These are phyloP conservation scores for Cudoniella acicularis DNA, from an alignment of 495 filamentous ascomycete genomes.

Conservation along the genomic window DNA sequence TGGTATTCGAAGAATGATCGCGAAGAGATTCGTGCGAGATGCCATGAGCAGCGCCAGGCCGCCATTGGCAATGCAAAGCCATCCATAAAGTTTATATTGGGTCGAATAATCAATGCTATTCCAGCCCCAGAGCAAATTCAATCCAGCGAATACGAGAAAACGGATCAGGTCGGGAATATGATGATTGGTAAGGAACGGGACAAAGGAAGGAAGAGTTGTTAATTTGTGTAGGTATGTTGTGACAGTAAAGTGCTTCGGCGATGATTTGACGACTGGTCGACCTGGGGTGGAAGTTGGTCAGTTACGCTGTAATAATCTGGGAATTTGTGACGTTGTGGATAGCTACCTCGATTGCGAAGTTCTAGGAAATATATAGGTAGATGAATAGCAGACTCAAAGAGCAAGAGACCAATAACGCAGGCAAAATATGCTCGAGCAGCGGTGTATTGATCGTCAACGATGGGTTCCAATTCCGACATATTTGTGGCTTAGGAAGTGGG, in stretches of 20 bases:
- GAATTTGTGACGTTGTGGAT: not conserved
- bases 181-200: conserved; percentile 23
- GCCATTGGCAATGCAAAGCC: conserved; percentile 19
- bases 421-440: conserved; percentile 16
- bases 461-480: conserved; percentile 1
- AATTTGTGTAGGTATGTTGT: conserved; percentile 24
- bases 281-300: conserved; percentile 4
- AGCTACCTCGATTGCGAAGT: conserved; percentile 11
- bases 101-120: conserved; percentile 14
- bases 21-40: conserved; percentile 17
- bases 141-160: conserved; percentile 22
- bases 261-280: conserved; percentile 11
- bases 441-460: conserved; percentile 21
- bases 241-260: conserved; percentile 2
- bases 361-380: conserved; percentile 7
- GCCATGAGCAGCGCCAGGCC: conserved; percentile 22
- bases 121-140: conserved; percentile 21
- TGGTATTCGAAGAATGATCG: conserved; percentile 13
- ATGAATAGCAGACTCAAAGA: conserved; percentile 17
- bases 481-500: not conserved
- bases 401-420: conserved; percentile 16
- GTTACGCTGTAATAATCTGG: too few species aligned
- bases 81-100: conserved; percentile 23
- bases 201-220: conserved; percentile 11
- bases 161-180: conserved; percentile 18